Evolutionary conservation across 176 grass and related monocot species (phyloP).

Genomic region (Aegilops umbellulata): DNA sequence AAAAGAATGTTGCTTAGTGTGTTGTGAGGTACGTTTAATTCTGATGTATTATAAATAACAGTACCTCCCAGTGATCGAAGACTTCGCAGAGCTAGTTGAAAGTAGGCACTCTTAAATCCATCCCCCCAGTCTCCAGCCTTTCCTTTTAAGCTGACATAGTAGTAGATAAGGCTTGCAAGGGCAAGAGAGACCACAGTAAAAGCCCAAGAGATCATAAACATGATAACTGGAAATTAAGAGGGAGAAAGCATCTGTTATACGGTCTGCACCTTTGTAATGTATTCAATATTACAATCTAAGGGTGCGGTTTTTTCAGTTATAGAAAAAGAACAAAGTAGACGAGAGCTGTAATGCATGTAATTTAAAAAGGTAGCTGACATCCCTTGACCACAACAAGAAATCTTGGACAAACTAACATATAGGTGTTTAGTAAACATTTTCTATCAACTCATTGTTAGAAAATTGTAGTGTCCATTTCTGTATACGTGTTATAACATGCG

Average conservation of each 20-base stretch:
- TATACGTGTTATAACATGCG: not conserved
- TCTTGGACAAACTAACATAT: not conserved
- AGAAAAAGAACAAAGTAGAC: not conserved
- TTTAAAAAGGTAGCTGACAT: not conserved
- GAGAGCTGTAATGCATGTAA: not conserved
- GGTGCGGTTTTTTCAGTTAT: not conserved
- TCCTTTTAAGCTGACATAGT: conserved; percentile 94
- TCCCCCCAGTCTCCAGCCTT: conserved; percentile 98
- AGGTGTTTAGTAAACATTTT: not conserved
- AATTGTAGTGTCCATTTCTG: not conserved
- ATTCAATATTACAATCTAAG: not conserved
- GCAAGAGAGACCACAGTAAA: conserved; percentile 90
- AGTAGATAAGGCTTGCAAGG: conserved; percentile 96
- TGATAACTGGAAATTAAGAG: conserved; percentile 68
- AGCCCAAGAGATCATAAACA: conserved; percentile 95
- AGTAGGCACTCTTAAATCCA: conserved; percentile 97
- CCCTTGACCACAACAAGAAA: not conserved
- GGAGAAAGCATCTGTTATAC: conserved; percentile 7
- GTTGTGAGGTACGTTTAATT: not conserved
- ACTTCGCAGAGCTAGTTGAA: conserved; percentile 80
- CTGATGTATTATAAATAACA: conserved; percentile 19
- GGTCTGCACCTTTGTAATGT: not conserved
- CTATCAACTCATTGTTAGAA: not conserved
- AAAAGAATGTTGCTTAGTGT: not conserved
- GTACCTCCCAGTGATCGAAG: conserved; percentile 92